Evolutionary conservation across 148 eudicot species (phyloP).

Genomic region (Rhododendron simsii): DNA sequence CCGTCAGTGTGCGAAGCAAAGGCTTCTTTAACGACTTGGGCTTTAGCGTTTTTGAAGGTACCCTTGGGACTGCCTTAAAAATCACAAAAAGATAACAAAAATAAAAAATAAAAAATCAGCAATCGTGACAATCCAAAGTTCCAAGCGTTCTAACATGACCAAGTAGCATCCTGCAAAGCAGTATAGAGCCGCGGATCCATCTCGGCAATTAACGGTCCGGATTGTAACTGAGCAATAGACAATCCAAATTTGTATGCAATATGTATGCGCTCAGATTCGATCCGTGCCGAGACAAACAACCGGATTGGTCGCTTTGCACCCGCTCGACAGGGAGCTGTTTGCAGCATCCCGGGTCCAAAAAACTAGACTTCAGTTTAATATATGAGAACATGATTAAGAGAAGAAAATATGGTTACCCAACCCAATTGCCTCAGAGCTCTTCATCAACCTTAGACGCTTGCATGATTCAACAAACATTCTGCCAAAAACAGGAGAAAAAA

Average conservation of each 20-base stretch:
- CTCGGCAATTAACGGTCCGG: no score
- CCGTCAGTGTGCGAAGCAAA: not conserved
- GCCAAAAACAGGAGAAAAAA: not conserved
- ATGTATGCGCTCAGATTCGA: no score
- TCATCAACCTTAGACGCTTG: constrained; percentile 60
- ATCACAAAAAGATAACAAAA: not conserved
- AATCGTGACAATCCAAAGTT: not conserved
- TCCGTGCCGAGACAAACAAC: no score
- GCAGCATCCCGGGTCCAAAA: not conserved
- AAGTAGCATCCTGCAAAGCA: no score
- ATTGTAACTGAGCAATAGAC: no score
- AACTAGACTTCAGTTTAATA: not conserved
- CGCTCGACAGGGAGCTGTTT: no score
- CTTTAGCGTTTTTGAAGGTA: not conserved
- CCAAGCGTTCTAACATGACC: not conserved
- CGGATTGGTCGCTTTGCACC: no score
- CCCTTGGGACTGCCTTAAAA: not conserved
- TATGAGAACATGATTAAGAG: not conserved
- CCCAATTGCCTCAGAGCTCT: constrained; percentile 51
- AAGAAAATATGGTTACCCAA: constrained; percentile 21
- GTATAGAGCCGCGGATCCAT: no score
- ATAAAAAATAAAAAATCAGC: not conserved
- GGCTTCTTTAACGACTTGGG: not conserved
- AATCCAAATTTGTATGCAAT: no score
- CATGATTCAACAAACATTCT: constrained; percentile 74